A percentile compares a stretch with the other conserved stretches of the same genome.
These are phyloP conservation scores for Lipomyces starkeyi DNA, from an alignment of 805 yeast species.

Conservation along the genomic window DNA sequence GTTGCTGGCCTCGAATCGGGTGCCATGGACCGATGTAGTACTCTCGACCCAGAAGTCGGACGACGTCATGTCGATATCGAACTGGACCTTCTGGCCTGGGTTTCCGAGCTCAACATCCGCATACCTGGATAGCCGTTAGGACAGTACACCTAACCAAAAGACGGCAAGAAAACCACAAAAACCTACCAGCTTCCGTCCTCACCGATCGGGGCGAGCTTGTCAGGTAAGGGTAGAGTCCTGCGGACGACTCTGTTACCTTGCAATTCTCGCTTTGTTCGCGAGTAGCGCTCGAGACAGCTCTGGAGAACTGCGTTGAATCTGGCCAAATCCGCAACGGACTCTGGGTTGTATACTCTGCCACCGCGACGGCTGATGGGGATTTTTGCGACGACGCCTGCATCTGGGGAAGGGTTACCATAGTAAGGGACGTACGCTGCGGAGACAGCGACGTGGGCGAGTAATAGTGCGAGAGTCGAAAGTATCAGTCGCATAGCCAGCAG, in stretches of 20 bases:
- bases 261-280: slow-evolving; percentile 34
- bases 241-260: slow-evolving; percentile 37
- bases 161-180: not conserved
- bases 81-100: slow-evolving; percentile 30
- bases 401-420: slow-evolving; percentile 15
- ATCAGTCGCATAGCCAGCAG: not conserved
- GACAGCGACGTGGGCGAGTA: slow-evolving; percentile 1
- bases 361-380: slow-evolving; percentile 27
- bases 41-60: slow-evolving; percentile 37
- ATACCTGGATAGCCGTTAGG: slow-evolving; percentile 7
- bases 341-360: slow-evolving; percentile 31
- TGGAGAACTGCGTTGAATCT: slow-evolving; percentile 24
- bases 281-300: slow-evolving; percentile 18
- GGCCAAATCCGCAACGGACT: slow-evolving; percentile 27
- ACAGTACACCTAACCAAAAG: not conserved
- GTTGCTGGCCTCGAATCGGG: slow-evolving; percentile 24
- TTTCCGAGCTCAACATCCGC: slow-evolving; percentile 27
- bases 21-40: slow-evolving; percentile 35
- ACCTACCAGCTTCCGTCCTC: slow-evolving; percentile 27
- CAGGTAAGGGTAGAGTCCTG: slow-evolving; percentile 31
- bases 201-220: slow-evolving; percentile 37
- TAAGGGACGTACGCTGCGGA: slow-evolving; percentile 19
- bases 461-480: slow-evolving; percentile 3
- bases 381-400: slow-evolving; percentile 27
- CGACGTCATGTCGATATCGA: slow-evolving; percentile 38